A percentile compares a stretch with the other conserved stretches of the same genome.
Evolutionary conservation across 306 rosid species (phyloP).

Genomic region (Potentilla sterilis): DNA sequence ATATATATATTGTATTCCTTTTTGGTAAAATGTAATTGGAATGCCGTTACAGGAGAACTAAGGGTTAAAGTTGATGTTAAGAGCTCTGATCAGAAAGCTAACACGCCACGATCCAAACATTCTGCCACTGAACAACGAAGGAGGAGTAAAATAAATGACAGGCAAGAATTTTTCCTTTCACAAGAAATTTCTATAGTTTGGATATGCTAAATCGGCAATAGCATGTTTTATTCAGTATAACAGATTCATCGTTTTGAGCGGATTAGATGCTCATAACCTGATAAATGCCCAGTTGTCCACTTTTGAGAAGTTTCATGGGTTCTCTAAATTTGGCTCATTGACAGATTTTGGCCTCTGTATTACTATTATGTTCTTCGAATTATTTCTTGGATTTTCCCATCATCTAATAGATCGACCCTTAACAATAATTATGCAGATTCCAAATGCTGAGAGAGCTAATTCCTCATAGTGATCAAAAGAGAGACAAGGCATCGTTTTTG

Average conservation of each 20-base stretch:
- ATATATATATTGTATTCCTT: background rate
- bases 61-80: slow-evolving; percentile 63
- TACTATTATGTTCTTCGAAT: background rate
- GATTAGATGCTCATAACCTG: background rate
- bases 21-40: background rate
- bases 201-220: background rate
- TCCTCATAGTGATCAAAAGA: slow-evolving; percentile 96
- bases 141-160: slow-evolving; percentile 95
- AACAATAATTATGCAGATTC: slow-evolving; percentile 53
- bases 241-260: background rate
- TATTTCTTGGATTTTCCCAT: slow-evolving; percentile 5
- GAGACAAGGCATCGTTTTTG: slow-evolving; percentile 96
- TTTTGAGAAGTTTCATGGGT: background rate
- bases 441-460: slow-evolving; percentile 90
- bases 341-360: background rate
- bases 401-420: slow-evolving; percentile 11
- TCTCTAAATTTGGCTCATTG: background rate
- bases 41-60: slow-evolving; percentile 41
- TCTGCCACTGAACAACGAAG: slow-evolving; percentile 98
- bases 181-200: background rate
- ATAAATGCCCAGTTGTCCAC: background rate
- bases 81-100: slow-evolving; percentile 76
- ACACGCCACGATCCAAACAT: slow-evolving; percentile 96
- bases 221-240: background rate
- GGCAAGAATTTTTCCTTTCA: slow-evolving; percentile 47